Conservation (phyloP, 2,329 filamentous ascomycete species). For the Xylaria polymorpha region DNA sequence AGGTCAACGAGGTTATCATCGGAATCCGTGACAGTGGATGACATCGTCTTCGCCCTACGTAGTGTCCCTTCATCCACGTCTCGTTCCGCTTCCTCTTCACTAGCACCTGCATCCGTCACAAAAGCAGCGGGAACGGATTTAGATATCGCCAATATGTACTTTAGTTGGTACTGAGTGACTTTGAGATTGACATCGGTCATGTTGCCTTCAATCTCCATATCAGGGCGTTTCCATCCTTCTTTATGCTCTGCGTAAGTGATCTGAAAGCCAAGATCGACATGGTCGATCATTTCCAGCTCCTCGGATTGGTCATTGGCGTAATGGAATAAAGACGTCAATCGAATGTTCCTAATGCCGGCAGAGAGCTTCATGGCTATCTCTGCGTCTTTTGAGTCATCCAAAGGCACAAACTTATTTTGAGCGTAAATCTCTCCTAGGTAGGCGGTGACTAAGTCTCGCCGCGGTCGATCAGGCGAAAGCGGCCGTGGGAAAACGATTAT, state of each 20-base stretch:
- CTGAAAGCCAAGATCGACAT: conserved; percentile 93
- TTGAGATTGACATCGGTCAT: conserved; percentile 94
- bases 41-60: conserved; percentile 60
- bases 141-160: conserved; percentile 87
- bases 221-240: conserved; percentile 79
- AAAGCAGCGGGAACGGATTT: conserved; percentile 90
- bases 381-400: conserved; percentile 80
- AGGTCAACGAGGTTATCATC: conserved; percentile 64
- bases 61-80: conserved; percentile 73
- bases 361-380: conserved; percentile 89
- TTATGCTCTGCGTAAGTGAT: conserved; percentile 92
- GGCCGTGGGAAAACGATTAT: conserved; percentile 93
- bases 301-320: conserved; percentile 79
- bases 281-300: conserved; percentile 95
- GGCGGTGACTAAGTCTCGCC: conserved; percentile 86
- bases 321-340: conserved; percentile 88
- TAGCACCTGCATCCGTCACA: conserved; percentile 75
- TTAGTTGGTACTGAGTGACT: conserved; percentile 90
- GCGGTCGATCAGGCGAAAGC: conserved; percentile 74
- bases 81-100: conserved; percentile 78
- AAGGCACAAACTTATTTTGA: conserved; percentile 87
- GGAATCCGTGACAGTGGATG: conserved; percentile 52
- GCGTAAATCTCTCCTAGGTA: conserved; percentile 98
- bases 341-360: conserved; percentile 90
- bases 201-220: conserved; percentile 88